Evolutionary conservation across 306 rosid genomes (phyloP).

Genomic region (Citrullus mucosospermus): DNA sequence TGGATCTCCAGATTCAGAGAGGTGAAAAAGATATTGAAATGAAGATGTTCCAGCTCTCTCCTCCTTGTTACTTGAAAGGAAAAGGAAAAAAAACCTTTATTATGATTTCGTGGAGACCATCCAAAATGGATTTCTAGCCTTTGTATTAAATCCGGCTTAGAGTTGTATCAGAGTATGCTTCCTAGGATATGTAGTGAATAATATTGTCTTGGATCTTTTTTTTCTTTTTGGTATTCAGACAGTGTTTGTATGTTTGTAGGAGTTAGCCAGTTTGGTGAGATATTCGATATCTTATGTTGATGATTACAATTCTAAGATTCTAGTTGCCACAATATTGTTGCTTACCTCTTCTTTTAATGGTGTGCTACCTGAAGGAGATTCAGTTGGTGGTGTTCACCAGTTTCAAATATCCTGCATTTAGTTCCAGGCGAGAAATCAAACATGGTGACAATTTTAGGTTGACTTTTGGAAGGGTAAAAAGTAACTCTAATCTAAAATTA

Average conservation of each 20-base stretch:
- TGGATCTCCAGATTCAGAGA: slow-evolving; percentile 38
- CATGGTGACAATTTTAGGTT: too few relatives aligned
- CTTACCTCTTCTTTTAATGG: not conserved
- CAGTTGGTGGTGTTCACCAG: not conserved
- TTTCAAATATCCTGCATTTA: not conserved
- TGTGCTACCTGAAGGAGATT: not conserved
- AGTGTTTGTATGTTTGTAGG: not conserved
- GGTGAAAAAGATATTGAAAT: not conserved
- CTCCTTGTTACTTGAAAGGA: not conserved
- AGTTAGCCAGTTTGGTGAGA: not conserved
- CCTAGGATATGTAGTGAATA: slow-evolving; percentile 1
- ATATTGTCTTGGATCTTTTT: not conserved
- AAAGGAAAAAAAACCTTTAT: not conserved
- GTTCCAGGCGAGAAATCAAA: not conserved
- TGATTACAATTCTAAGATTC: not conserved
- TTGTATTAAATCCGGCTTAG: slow-evolving; percentile 8
- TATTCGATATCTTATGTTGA: not conserved
- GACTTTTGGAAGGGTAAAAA: too few relatives aligned
- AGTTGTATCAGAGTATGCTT: not conserved
- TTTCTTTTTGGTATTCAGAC: not conserved
- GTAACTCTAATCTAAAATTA: too few relatives aligned
- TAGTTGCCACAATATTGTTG: not conserved
- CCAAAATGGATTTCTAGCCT: not conserved
- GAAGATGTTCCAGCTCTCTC: not conserved
- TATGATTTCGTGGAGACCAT: not conserved